Conservation (phyloP, 169 alveolate genomes). For the Theileria parva region DNA sequence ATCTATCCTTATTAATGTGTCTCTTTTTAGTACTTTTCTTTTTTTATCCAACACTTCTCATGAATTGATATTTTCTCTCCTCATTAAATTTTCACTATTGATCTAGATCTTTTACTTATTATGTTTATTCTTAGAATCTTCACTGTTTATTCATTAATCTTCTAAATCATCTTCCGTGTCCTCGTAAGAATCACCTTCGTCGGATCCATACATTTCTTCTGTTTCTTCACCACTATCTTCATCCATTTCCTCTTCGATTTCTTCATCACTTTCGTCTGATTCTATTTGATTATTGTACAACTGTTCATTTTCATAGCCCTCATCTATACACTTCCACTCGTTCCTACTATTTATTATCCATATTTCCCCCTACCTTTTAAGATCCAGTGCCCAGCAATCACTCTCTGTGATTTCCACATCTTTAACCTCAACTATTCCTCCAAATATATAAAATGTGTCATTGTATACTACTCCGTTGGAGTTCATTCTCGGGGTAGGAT, state of each 20-base stretch:
- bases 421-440: slow-evolving; percentile 50
- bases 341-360: slow-evolving; percentile 21
- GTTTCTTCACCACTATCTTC: slow-evolving; percentile 16
- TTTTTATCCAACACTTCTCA: no score
- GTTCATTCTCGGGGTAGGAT: slow-evolving; percentile 53
- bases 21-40: not conserved
- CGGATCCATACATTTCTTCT: slow-evolving; percentile 18
- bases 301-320: slow-evolving; percentile 40
- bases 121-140: slow-evolving; percentile 29
- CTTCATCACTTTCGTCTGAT: slow-evolving; percentile 37
- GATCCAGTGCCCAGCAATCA: slow-evolving; percentile 50
- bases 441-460: slow-evolving; percentile 56
- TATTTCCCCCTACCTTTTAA: slow-evolving; percentile 18
- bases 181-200: slow-evolving; percentile 27
- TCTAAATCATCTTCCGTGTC: slow-evolving; percentile 1
- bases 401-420: slow-evolving; percentile 59
- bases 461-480: slow-evolving; percentile 42
- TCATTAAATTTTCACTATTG: not conserved
- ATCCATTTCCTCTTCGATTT: slow-evolving; percentile 8
- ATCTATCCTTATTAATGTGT: not conserved
- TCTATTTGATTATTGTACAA: slow-evolving; percentile 39
- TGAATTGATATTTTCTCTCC: not conserved
- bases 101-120: not conserved
- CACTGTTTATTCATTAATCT: slow-evolving; percentile 23
- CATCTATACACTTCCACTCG: slow-evolving; percentile 52